Base-by-base conservation (phyloP, 176 grass and related monocot genomes). In the Raddia distichophylla region DNA sequence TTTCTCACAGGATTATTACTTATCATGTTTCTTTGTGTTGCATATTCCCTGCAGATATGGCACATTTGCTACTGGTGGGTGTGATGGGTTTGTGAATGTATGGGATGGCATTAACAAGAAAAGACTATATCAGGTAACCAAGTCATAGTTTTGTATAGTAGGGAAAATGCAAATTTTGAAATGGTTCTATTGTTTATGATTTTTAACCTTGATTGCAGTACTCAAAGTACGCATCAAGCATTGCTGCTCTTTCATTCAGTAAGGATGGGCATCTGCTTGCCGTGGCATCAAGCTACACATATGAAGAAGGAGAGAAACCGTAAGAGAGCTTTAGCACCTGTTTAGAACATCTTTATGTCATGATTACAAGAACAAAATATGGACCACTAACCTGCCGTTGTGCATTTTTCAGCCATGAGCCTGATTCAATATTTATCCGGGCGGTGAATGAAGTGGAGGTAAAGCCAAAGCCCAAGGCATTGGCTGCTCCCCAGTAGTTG, bases 61-160 rank as follows among this genome's bases (percentile, higher is more conserved):
- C 51, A 99, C 96, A 34, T 99, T 99, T 95, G 93, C 96, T 51
- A 99, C 96, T 5, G 96, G 96, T 59, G 96, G 96, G 11, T 93
- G 91, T 65, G 96, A 99, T 66, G 93, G 96, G 64, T 99, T 86
- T 90, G 96, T 99, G n/a, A 99, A 99, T 79, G 93, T 99, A n/a
- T 99, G 96, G 96, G 96, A 99, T 80, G 96, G 96, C 51, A 90
- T 77, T 74, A 99, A 99, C 82, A 99, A 99, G 90, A 99, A 95
- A 87, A 85, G 96, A 70, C 78, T 99, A 40, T 99, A 95, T 83
- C 96, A 99, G 91, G 96, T 99, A 93, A 79, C 58, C 18, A 55
- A 43, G 14, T 35, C 19, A 55, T 63, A 68, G 51, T 42, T 73
- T 81, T 71, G 13, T n/a, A 60, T 64, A 18, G 59, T 69, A 66